phyloP scores from a whole-genome alignment of 2,329 filamentous ascomycete genomes.

The Aspergillus sp. region DNA sequence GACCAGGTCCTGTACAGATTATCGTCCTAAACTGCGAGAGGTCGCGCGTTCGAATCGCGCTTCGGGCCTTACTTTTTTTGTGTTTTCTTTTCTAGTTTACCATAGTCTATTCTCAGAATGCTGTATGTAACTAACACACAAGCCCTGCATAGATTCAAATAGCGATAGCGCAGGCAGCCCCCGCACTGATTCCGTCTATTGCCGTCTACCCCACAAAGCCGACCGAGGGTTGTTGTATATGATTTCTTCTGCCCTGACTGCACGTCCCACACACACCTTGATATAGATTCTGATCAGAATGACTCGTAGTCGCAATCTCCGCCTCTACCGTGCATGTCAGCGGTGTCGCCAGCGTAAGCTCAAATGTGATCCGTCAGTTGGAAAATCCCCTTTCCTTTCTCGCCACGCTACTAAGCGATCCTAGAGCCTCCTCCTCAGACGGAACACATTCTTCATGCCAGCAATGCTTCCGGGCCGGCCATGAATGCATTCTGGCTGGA shows the following conservation, averaged over 20 bases:
- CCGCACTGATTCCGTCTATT: not conserved
- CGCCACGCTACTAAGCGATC: not conserved
- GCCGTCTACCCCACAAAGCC: not conserved
- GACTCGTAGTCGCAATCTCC: not conserved
- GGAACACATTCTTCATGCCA: not conserved
- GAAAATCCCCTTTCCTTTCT: not conserved
- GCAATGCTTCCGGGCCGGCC: not conserved
- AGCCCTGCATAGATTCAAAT: not conserved
- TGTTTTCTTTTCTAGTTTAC: too few relatives aligned
- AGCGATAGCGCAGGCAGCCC: too few relatives aligned
- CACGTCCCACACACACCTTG: too few relatives aligned
- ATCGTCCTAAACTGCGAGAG: too few relatives aligned
- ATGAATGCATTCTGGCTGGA: not conserved
- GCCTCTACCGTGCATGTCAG: not conserved
- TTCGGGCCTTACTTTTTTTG: too few relatives aligned
- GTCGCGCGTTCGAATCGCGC: too few relatives aligned
- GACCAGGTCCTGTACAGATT: too few relatives aligned
- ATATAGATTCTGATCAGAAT: not conserved
- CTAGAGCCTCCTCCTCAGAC: not conserved
- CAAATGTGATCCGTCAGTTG: not conserved
- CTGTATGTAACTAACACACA: too few relatives aligned
- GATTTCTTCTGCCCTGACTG: too few relatives aligned
- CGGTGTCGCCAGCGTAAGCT: not conserved
- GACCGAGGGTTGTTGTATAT: too few relatives aligned
- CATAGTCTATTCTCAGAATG: too few relatives aligned